A percentile compares a stretch with the other conserved stretches of the same genome.
Conservation (phyloP, 2,329 filamentous ascomycete species). For the Zasmidium citrigriseum region DNA sequence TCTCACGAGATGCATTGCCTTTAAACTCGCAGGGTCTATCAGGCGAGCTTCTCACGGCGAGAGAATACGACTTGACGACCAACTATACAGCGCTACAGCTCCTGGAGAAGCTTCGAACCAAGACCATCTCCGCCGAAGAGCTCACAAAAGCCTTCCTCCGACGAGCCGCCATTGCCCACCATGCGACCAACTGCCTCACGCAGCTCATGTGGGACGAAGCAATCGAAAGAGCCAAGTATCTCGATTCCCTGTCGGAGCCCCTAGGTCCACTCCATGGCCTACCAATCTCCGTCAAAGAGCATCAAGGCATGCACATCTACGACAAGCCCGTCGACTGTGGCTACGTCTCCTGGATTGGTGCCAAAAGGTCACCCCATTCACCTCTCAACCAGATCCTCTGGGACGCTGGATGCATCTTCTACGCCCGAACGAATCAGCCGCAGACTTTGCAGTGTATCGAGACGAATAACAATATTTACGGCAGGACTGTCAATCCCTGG, state of each 20-base stretch:
- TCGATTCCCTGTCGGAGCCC: conserved; percentile 45
- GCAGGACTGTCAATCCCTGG: conserved; percentile 58
- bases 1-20: neutral
- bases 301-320: conserved; percentile 40
- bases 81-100: neutral
- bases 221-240: conserved; percentile 41
- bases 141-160: conserved; percentile 60
- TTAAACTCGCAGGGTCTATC: neutral
- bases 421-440: conserved; percentile 58
- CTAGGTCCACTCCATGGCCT: conserved; percentile 50
- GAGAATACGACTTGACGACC: neutral
- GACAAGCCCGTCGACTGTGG: conserved; percentile 52
- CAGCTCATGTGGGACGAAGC: conserved; percentile 52
- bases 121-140: conserved; percentile 45
- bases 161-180: conserved; percentile 53
- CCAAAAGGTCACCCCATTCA: conserved; percentile 33
- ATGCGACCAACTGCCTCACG: conserved; percentile 48
- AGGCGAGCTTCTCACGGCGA: neutral
- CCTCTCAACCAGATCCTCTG: conserved; percentile 23
- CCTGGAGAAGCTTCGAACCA: neutral
- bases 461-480: conserved; percentile 63
- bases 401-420: conserved; percentile 56
- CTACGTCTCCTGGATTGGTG: conserved; percentile 64
- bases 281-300: conserved; percentile 51
- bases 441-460: conserved; percentile 60